A percentile compares a stretch with the other conserved stretches of the same genome.
These are phyloP conservation scores for Xylaria palmicola DNA, from an alignment of 495 filamentous ascomycete species.

Conservation along the genomic window DNA sequence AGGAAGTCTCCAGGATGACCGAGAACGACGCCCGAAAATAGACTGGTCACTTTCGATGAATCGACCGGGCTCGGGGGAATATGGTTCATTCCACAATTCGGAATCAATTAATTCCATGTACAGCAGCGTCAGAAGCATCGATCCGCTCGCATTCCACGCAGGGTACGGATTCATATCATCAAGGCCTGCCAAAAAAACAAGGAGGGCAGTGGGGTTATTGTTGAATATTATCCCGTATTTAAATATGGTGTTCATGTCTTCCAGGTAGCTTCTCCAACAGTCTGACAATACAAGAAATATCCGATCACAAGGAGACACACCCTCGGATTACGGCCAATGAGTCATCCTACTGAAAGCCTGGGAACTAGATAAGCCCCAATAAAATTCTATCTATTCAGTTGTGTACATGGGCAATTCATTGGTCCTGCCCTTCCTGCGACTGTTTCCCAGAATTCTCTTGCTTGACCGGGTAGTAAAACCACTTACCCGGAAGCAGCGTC, in stretches of 20 bases:
- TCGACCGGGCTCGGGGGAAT: not conserved
- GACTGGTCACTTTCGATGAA: not conserved
- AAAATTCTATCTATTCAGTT: not conserved
- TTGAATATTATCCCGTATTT: too few species aligned
- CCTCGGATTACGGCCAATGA: too few species aligned
- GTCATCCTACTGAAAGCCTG: too few species aligned
- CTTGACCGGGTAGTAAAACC: not conserved
- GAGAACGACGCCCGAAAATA: not conserved
- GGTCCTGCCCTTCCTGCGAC: not conserved
- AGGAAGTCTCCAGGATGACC: not conserved
- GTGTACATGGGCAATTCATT: not conserved
- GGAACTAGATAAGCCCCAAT: too few species aligned
- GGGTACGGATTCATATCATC: not conserved
- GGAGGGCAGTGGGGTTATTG: not conserved
- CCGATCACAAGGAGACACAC: too few species aligned
- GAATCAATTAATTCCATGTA: not conserved
- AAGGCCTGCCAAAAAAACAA: not conserved
- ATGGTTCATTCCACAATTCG: not conserved
- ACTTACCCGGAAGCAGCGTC: slow-evolving; percentile 9
- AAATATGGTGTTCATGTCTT: too few species aligned
- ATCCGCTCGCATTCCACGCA: not conserved
- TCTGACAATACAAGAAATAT: too few species aligned
- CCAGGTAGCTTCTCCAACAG: too few species aligned
- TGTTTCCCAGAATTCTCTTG: not conserved
- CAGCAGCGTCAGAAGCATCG: not conserved